phyloP scores from a whole-genome alignment of 306 rosid genomes.

The Acmispon strigosus region DNA sequence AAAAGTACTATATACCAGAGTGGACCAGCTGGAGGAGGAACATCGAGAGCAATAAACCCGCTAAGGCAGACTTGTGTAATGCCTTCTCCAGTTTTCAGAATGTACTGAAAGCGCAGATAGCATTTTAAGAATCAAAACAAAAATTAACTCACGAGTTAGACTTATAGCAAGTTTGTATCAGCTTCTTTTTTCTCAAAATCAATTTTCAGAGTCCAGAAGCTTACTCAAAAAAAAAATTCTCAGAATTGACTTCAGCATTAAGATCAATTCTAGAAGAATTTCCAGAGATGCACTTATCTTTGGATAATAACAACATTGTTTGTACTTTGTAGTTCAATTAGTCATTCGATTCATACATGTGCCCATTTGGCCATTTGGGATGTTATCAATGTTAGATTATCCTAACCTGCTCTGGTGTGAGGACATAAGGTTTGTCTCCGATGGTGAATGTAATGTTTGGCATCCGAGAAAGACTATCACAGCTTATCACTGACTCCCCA shows the following conservation, averaged over 20 bases:
- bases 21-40: slow-evolving; percentile 74
- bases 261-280: no score
- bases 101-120: slow-evolving; percentile 44
- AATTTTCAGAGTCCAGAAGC: no score
- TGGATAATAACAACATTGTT: background rate
- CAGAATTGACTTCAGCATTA: no score
- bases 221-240: no score
- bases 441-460: slow-evolving; percentile 72
- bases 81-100: slow-evolving; percentile 68
- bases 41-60: slow-evolving; percentile 66
- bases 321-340: slow-evolving; percentile 3
- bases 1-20: slow-evolving; percentile 47
- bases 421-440: slow-evolving; percentile 43
- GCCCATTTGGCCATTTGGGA: slow-evolving; percentile 1
- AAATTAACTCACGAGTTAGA: no score
- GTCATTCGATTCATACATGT: background rate
- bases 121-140: background rate
- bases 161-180: no score
- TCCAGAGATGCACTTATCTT: no score
- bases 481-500: slow-evolving; percentile 60
- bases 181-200: no score
- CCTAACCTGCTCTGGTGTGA: slow-evolving; percentile 79
- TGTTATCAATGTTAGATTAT: background rate
- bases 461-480: slow-evolving; percentile 49
- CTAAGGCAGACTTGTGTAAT: slow-evolving; percentile 51